Percentiles rank a stretch among this genome's conserved stretches.
These are phyloP conservation scores for Centella asiatica DNA, from an alignment of 129 eudicot genomes.

Conservation along the genomic window DNA sequence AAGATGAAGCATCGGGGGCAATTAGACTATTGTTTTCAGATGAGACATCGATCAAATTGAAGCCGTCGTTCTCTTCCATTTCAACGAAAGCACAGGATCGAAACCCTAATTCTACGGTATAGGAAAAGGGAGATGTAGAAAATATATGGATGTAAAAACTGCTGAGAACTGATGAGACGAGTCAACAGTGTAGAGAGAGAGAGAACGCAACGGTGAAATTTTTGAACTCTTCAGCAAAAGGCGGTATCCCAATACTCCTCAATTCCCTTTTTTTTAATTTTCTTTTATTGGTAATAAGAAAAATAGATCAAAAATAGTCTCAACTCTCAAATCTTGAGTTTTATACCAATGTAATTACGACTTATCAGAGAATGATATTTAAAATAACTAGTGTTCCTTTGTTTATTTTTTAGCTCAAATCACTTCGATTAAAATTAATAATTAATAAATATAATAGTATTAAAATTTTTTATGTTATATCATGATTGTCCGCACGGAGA, in stretches of 20 bases:
- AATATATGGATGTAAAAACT: neutral
- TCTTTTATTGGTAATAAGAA: no score
- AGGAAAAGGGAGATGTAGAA: neutral
- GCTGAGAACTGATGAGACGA: neutral
- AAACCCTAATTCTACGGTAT: neutral
- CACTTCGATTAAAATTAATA: no score
- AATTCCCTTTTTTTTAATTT: no score
- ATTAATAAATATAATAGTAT: no score
- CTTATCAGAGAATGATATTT: no score
- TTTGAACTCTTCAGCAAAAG: neutral
- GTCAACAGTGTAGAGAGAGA: neutral
- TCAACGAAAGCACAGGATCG: neutral
- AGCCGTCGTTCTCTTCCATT: constrained; percentile 3
- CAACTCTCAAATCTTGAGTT: no score
- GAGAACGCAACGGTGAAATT: constrained; percentile 4
- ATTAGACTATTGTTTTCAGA: constrained; percentile 14
- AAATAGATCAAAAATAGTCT: no score
- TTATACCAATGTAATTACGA: no score
- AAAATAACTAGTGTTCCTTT: no score
- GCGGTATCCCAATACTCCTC: neutral
- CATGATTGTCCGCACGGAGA: no score
- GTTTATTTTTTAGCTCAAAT: no score
- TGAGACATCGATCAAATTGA: constrained; percentile 8
- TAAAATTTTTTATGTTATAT: no score
- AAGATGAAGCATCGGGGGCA: neutral